phyloP scores from a whole-genome alignment of 352 stramenopile genomes.

The Globisporangium solare region DNA sequence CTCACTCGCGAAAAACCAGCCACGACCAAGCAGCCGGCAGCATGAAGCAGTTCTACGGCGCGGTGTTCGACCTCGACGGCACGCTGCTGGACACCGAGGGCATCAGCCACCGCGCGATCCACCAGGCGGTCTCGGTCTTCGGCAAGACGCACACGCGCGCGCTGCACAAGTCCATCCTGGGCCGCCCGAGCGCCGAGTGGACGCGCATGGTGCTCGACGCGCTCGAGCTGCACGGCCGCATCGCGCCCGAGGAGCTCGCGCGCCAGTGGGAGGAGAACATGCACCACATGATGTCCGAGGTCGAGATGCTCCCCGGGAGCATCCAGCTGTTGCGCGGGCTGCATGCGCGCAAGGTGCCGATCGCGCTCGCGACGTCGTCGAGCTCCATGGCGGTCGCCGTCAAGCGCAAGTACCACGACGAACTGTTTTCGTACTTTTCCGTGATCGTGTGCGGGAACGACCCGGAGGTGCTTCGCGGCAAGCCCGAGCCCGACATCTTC shows the following conservation, averaged over 20 bases:
- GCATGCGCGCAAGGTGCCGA: slow-evolving; percentile 44
- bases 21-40: too few relatives aligned
- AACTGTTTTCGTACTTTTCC: slow-evolving; percentile 74
- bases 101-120: slow-evolving; percentile 59
- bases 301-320: slow-evolving; percentile 50
- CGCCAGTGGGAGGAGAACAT: slow-evolving; percentile 61
- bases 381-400: slow-evolving; percentile 50
- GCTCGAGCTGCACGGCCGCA: slow-evolving; percentile 28
- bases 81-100: slow-evolving; percentile 79
- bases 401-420: slow-evolving; percentile 58
- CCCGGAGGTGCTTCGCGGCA: slow-evolving; percentile 54
- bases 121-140: slow-evolving; percentile 42
- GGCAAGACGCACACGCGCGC: slow-evolving; percentile 53
- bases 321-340: slow-evolving; percentile 42
- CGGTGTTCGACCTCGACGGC: slow-evolving; percentile 83
- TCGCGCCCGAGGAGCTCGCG: slow-evolving; percentile 53
- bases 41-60: too few relatives aligned
- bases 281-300: slow-evolving; percentile 44
- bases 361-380: slow-evolving; percentile 74
- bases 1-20: too few relatives aligned
- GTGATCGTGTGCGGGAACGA: slow-evolving; percentile 80
- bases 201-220: slow-evolving; percentile 66
- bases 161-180: slow-evolving; percentile 75
- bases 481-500: slow-evolving; percentile 82
- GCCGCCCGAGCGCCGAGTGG: slow-evolving; percentile 61